Conservation (phyloP, 148 eudicot genomes). For the Chenopodium suecicum region DNA sequence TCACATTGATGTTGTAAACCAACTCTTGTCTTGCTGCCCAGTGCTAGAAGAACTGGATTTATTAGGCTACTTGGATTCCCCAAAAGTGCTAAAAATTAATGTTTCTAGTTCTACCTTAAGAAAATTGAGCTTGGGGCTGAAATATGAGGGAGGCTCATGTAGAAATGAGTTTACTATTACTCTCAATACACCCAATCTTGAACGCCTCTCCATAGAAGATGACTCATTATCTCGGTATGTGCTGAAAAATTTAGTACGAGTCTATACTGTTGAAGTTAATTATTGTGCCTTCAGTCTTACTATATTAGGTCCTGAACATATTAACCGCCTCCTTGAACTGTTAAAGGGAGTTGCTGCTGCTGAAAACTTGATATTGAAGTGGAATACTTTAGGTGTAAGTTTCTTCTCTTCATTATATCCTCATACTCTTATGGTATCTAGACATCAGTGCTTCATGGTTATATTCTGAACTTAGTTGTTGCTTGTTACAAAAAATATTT, state of each 20-base stretch:
- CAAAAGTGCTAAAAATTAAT: neutral
- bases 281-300: neutral
- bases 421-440: neutral
- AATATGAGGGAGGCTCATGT: neutral
- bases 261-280: neutral
- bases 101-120: slow-evolving; percentile 5
- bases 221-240: neutral
- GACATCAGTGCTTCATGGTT: neutral
- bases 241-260: neutral
- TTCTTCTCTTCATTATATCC: neutral
- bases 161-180: neutral
- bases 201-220: neutral
- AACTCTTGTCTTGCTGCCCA: slow-evolving; percentile 6
- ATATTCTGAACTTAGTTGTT: neutral
- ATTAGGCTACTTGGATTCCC: neutral
- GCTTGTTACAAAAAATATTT: neutral
- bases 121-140: neutral
- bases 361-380: neutral
- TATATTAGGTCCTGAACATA: neutral
- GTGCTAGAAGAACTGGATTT: slow-evolving; percentile 5
- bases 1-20: neutral
- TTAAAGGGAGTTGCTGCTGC: neutral
- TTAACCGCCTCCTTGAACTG: neutral
- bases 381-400: neutral
- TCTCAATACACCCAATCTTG: neutral